A percentile compares a stretch with the other conserved stretches of the same genome.
Evolutionary conservation across 2,329 filamentous ascomycete species (phyloP).

Genomic region (Xylariaceae sp.): DNA sequence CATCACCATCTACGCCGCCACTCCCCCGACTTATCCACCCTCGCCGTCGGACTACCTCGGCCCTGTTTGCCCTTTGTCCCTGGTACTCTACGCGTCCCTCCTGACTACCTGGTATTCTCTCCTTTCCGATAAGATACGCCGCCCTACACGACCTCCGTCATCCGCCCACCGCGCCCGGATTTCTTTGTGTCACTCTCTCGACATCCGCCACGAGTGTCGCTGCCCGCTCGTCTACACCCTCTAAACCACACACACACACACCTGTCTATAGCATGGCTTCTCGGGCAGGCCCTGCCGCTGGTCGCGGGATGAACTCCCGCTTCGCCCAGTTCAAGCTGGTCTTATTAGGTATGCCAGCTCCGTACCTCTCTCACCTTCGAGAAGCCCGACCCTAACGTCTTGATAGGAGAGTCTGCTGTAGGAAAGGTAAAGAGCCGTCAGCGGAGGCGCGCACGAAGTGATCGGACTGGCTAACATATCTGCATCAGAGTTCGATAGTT

Average conservation of each 20-base stretch:
- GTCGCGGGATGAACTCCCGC: conserved; percentile 67
- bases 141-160: neutral
- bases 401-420: conserved; percentile 89
- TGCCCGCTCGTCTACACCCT: conserved; percentile 1
- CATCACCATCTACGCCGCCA: conserved; percentile 10
- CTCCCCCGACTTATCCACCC: conserved; percentile 6
- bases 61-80: too few relatives aligned
- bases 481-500: conserved; percentile 83
- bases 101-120: neutral
- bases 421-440: conserved; percentile 69
- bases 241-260: conserved; percentile 5
- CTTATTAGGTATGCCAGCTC: conserved; percentile 68
- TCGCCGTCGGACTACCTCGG: conserved; percentile 5
- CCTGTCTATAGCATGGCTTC: conserved; percentile 66
- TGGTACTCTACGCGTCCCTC: conserved; percentile 1
- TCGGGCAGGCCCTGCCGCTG: conserved; percentile 63
- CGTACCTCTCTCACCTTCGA: conserved; percentile 1
- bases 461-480: conserved; percentile 15
- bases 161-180: conserved; percentile 1
- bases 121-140: conserved; percentile 23
- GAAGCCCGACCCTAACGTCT: conserved; percentile 8
- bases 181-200: conserved; percentile 15
- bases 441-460: conserved; percentile 10
- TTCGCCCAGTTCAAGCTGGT: conserved; percentile 99
- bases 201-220: conserved; percentile 10